Conservation (phyloP, 345 rosid species). For the Lepidium sativum region DNA sequence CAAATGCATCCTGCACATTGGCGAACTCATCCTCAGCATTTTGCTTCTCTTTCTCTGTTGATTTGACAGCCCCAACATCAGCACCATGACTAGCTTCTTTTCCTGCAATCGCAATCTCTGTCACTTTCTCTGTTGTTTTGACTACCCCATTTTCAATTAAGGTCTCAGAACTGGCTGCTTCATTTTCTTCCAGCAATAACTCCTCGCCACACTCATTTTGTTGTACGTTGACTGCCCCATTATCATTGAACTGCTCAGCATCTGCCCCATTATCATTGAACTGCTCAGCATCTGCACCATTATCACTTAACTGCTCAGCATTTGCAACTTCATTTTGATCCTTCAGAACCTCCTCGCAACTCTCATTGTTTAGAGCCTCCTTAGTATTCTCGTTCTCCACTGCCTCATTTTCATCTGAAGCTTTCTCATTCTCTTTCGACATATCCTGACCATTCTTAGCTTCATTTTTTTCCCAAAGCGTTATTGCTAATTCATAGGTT, state of each 20-base stretch:
- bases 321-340: background rate
- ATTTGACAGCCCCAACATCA: too few relatives aligned
- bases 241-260: too few relatives aligned
- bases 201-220: too few relatives aligned
- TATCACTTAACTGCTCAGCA: background rate
- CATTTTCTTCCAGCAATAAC: too few relatives aligned
- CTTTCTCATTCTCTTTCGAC: background rate
- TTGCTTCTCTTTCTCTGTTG: too few relatives aligned
- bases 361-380: background rate
- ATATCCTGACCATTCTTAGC: background rate
- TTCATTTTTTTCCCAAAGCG: slow-evolving; percentile 10
- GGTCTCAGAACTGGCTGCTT: background rate
- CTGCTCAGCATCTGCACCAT: background rate
- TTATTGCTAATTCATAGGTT: slow-evolving; percentile 8
- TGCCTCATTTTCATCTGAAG: background rate
- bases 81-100: too few relatives aligned
- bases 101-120: too few relatives aligned
- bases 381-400: background rate
- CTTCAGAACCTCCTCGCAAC: background rate
- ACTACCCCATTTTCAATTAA: background rate
- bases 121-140: too few relatives aligned
- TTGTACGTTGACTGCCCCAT: background rate
- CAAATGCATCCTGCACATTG: too few relatives aligned
- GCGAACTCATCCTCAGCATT: too few relatives aligned
- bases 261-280: too few relatives aligned